These are phyloP conservation scores for Leccinum truebloodii DNA, from an alignment of 768 basidiomycete genomes.

Conservation along the genomic window DNA sequence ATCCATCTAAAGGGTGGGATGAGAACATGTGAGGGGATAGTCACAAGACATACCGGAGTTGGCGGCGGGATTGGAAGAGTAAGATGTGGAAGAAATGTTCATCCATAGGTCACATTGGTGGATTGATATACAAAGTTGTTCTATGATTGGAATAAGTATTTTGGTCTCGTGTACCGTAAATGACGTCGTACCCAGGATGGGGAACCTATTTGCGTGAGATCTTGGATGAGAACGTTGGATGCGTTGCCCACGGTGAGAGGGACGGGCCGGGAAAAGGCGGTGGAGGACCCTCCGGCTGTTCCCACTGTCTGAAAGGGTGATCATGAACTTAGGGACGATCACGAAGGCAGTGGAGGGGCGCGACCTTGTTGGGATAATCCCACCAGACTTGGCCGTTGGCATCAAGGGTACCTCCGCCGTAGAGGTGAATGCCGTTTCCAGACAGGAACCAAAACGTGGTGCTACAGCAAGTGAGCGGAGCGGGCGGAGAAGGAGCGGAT, in stretches of 20 bases:
- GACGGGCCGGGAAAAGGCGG: constrained; percentile 43
- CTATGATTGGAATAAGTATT: constrained; percentile 9
- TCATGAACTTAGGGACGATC: background rate
- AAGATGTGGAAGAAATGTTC: constrained; percentile 37
- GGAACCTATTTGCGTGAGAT: constrained; percentile 40
- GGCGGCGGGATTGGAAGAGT: constrained; percentile 33
- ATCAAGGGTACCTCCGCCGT: constrained; percentile 47
- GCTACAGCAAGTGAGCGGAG: constrained; percentile 16
- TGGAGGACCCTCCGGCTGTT: constrained; percentile 44
- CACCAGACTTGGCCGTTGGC: constrained; percentile 49
- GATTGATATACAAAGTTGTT: constrained; percentile 45
- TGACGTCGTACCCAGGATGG: constrained; percentile 40
- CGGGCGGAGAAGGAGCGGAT: background rate
- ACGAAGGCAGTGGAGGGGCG: constrained; percentile 8
- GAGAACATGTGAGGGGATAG: background rate
- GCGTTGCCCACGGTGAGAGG: constrained; percentile 46
- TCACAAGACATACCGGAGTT: constrained; percentile 34
- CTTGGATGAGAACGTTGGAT: constrained; percentile 40
- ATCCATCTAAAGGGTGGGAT: constrained; percentile 36
- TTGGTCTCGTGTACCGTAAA: background rate
- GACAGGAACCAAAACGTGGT: constrained; percentile 44
- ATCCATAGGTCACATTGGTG: constrained; percentile 43
- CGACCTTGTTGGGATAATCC: constrained; percentile 31
- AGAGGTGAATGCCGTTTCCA: constrained; percentile 37
- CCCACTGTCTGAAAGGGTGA: constrained; percentile 33